Evolutionary conservation across 192 early-diverging fungal species (phyloP).

Genomic region (Chytriomyces hyalinus): DNA sequence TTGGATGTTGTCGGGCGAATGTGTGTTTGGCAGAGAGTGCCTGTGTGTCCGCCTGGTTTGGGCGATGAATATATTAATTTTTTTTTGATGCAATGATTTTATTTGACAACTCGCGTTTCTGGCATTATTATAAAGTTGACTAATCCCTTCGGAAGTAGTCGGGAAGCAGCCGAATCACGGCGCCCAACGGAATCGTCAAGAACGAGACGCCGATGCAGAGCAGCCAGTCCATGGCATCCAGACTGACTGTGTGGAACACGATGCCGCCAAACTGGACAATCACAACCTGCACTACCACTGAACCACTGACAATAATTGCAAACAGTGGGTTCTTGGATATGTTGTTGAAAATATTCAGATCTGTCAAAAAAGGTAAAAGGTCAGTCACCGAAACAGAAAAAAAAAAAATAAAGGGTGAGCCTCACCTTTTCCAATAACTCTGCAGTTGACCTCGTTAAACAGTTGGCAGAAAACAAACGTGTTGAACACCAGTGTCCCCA

Average conservation of each 20-base stretch:
- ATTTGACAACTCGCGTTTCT: no score
- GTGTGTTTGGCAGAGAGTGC: no score
- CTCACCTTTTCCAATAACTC: conserved; percentile 74
- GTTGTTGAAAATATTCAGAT: conserved; percentile 86
- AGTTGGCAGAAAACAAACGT: conserved; percentile 92
- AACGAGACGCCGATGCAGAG: conserved; percentile 81
- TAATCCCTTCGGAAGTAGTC: conserved; percentile 54
- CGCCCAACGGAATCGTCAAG: conserved; percentile 82
- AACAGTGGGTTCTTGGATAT: conserved; percentile 83
- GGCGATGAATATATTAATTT: no score
- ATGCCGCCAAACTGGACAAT: conserved; percentile 89
- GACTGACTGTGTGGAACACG: conserved; percentile 77
- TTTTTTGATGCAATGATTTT: no score
- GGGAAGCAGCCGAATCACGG: conserved; percentile 83
- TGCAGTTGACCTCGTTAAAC: conserved; percentile 94
- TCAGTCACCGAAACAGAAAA: not conserved
- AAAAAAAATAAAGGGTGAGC: not conserved
- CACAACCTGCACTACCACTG: conserved; percentile 78
- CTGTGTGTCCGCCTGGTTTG: no score
- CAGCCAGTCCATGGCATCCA: conserved; percentile 78
- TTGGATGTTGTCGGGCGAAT: no score
- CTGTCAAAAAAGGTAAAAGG: conserved; percentile 32
- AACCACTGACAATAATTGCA: conserved; percentile 74
- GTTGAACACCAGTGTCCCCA: conserved; percentile 85
- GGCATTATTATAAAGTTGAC: no score